phyloP scores from a whole-genome alignment of 257 asterid genomes.

The Fraxinus cuspidata region DNA sequence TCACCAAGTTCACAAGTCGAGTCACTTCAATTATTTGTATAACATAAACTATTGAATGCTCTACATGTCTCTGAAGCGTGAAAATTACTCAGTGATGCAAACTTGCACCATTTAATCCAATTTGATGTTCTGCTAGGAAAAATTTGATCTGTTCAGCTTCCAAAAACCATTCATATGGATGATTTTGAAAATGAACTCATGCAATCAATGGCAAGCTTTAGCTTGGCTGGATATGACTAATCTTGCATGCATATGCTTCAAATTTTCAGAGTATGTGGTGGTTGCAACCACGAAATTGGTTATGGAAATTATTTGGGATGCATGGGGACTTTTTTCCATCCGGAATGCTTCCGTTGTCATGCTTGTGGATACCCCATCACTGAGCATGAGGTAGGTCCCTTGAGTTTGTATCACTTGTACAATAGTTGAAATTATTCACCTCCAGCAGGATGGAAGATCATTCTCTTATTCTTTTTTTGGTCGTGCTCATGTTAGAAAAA shows the following conservation, averaged over 20 bases:
- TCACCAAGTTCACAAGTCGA: background rate
- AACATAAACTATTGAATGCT: background rate
- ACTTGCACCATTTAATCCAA: background rate
- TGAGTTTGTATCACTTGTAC: background rate
- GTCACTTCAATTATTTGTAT: background rate
- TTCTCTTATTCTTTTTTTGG: background rate
- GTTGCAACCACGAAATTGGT: constrained; percentile 84
- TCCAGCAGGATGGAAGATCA: background rate
- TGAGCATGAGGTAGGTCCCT: constrained; percentile 67
- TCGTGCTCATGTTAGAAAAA: background rate
- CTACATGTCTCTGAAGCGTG: background rate
- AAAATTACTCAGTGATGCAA: background rate
- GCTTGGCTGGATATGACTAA: constrained; percentile 4
- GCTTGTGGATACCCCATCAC: constrained; percentile 77
- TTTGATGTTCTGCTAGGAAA: too few relatives aligned
- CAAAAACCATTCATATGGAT: background rate
- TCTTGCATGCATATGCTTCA: constrained; percentile 9
- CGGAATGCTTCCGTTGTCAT: constrained; percentile 82
- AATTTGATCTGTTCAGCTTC: background rate
- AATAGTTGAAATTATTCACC: background rate
- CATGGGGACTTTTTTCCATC: constrained; percentile 89
- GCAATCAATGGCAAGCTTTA: background rate
- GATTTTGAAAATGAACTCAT: background rate
- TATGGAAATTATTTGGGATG: constrained; percentile 85
- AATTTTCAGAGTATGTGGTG: constrained; percentile 65